A percentile compares a stretch with the other conserved stretches of the same genome.
Conservation (phyloP, 257 asterid species). For the Thymus mandschuricus region DNA sequence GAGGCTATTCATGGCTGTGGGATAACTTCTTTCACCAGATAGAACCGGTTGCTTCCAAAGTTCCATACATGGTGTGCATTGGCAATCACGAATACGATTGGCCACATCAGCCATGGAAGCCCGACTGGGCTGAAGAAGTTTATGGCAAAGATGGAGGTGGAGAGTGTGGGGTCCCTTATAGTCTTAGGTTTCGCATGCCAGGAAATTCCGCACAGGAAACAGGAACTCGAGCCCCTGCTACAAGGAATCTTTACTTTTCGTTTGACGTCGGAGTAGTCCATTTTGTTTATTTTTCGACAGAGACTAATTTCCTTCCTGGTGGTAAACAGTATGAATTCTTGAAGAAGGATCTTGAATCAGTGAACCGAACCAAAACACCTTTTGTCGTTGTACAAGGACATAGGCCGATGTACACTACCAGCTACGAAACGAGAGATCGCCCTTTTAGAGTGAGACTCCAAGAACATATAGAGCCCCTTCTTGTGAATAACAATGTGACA, state of each 20-base stretch:
- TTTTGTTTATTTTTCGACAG: slow-evolving; percentile 86
- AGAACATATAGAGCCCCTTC: slow-evolving; percentile 74
- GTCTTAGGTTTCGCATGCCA: slow-evolving; percentile 86
- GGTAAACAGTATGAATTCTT: slow-evolving; percentile 80
- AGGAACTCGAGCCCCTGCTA: slow-evolving; percentile 74
- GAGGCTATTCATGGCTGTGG: slow-evolving; percentile 97
- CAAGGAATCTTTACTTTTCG: slow-evolving; percentile 82
- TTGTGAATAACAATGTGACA: slow-evolving; percentile 69
- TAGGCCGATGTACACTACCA: slow-evolving; percentile 89
- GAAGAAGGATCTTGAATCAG: slow-evolving; percentile 77
- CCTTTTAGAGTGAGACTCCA: slow-evolving; percentile 63
- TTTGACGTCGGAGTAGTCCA: slow-evolving; percentile 83
- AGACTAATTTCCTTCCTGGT: slow-evolving; percentile 77
- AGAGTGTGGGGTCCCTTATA: slow-evolving; percentile 93
- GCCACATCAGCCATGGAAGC: slow-evolving; percentile 92
- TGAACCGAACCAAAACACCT: slow-evolving; percentile 73
- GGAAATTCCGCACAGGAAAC: slow-evolving; percentile 87
- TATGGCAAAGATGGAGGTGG: slow-evolving; percentile 92
- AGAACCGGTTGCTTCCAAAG: slow-evolving; percentile 75
- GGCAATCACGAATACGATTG: slow-evolving; percentile 97
- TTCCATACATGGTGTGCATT: slow-evolving; percentile 88
- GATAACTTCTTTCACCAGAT: slow-evolving; percentile 85
- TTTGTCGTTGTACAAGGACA: slow-evolving; percentile 89
- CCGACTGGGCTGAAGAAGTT: slow-evolving; percentile 68
- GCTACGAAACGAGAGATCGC: slow-evolving; percentile 60